These are phyloP conservation scores for Cordyceps cateniannulata DNA, from an alignment of 2,329 filamentous ascomycete species.

Conservation along the genomic window DNA sequence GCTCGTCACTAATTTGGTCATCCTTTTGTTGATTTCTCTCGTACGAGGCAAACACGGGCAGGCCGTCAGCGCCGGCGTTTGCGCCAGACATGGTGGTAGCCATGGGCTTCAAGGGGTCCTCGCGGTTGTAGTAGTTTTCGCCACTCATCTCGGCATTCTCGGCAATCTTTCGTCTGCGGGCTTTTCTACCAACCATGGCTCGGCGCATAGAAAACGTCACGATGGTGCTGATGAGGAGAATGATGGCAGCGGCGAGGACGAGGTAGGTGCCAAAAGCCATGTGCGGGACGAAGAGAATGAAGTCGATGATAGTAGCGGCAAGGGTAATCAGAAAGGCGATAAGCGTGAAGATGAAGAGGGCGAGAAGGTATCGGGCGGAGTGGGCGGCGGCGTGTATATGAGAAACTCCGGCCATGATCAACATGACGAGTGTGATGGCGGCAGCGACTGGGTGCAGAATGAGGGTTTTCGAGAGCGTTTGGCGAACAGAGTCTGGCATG, in stretches of 20 bases:
- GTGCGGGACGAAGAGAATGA: conserved; percentile 90
- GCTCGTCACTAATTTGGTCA: conserved; percentile 59
- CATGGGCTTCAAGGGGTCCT: conserved; percentile 45
- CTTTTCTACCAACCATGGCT: conserved; percentile 84
- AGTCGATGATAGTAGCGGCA: conserved; percentile 86
- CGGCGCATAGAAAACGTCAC: conserved; percentile 93
- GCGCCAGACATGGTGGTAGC: conserved; percentile 43
- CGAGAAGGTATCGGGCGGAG: conserved; percentile 80
- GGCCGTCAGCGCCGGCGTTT: conserved; percentile 42
- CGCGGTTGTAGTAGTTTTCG: conserved; percentile 78
- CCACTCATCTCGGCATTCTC: conserved; percentile 98
- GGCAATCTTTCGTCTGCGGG: conserved; percentile 83
- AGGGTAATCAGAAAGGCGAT: conserved; percentile 78
- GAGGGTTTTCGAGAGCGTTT: conserved; percentile 75
- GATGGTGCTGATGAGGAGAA: conserved; percentile 74
- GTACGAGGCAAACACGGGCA: conserved; percentile 56
- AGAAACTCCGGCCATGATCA: conserved; percentile 69
- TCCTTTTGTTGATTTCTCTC: conserved; percentile 57
- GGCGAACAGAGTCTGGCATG: conserved; percentile 44
- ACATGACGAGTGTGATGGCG: conserved; percentile 76
- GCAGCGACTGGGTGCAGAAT: conserved; percentile 91
- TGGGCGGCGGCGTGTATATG: conserved; percentile 86
- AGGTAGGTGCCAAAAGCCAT: conserved; percentile 92
- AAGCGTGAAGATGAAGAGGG: conserved; percentile 78
- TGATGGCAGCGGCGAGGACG: conserved; percentile 79